Base-by-base conservation (phyloP, 352 stramenopile genomes). In the Phytophthora citrophthora region DNA sequence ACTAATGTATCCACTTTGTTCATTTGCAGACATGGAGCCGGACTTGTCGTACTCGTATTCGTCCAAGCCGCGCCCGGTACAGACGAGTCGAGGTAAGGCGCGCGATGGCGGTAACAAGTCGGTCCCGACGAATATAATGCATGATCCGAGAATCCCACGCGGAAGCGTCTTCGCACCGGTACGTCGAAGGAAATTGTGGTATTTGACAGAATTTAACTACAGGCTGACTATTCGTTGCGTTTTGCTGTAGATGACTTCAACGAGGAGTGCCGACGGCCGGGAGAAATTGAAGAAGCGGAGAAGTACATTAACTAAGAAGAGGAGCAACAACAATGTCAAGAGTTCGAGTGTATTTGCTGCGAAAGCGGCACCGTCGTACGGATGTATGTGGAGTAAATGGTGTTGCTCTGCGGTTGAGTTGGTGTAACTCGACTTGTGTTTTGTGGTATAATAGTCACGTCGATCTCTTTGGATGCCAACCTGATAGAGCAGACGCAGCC, bases 1-100 rank as follows among this genome's bases (percentile, higher is more conserved):
- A 47, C 49, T 9, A 51, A 64, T 73, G 65, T 65, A 65, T 49
- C 54, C 61, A 67, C 10, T 47, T 50, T 7, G 54, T 34, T 38
- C 46, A 46, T 26, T 27, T 29, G 26, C 20, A 24, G n/a, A 20
- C 4, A 75, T 76, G 62, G 62, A 83, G 32, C 78, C 86, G 27
- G 78, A 91, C 53, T 60, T 90, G 70, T 79, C 81, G 55, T 92
- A 94, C 67, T 92, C 83, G 64, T 92, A 92, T 64, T 72, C 78
- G 61, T 78, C 83, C 62, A 94, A 92, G 70, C 85, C 85, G 9
- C 77, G 83, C 1, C 70, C 85, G 2, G 83, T 94, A 57, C 81
- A 89, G 64, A 90, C 69, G 15, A 88, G 57, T 63, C 76, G 84
- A 8, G 27, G 68, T n/a, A 93, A 91, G 58, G 34, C 63, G 52